These are phyloP conservation scores for Nidularia pulvinata DNA, from an alignment of 768 basidiomycete species.

Conservation along the genomic window DNA sequence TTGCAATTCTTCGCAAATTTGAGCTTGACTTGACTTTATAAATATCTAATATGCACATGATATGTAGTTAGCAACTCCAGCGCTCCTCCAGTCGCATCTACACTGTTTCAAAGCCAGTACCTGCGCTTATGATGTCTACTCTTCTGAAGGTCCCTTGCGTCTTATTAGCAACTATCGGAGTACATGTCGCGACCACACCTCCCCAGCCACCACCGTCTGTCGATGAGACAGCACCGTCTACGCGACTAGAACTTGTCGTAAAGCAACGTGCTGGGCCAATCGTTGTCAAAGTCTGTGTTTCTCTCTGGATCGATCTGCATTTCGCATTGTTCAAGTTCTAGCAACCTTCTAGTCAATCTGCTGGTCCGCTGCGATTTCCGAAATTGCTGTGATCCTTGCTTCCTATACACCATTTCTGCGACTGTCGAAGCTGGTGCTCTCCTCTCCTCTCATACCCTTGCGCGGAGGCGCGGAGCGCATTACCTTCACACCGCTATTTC, in stretches of 20 bases:
- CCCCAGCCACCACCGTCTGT: conserved; percentile 35
- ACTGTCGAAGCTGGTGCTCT: conserved; percentile 15
- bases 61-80: too few species aligned
- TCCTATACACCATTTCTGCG: conserved; percentile 15
- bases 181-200: conserved; percentile 45
- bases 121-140: conserved; percentile 19
- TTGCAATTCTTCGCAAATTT: too few species aligned
- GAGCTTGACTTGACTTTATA: too few species aligned
- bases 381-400: conserved; percentile 33
- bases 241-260: conserved; percentile 32
- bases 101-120: too few species aligned
- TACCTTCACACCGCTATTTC: conserved; percentile 22
- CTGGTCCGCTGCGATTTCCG: conserved; percentile 30
- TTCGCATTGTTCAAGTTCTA: too few species aligned
- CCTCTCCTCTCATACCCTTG: conserved; percentile 21
- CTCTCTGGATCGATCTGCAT: neutral
- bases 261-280: conserved; percentile 27
- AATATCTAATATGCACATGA: too few species aligned
- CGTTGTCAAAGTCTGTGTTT: conserved; percentile 30
- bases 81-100: too few species aligned
- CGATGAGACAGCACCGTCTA: conserved; percentile 29
- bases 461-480: conserved; percentile 19
- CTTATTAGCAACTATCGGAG: conserved; percentile 36
- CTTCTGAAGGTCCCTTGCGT: conserved; percentile 41
- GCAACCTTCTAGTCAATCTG: conserved; percentile 27